Conservation (phyloP, 345 rosid species). For the Psidium friedrichsthalianum region DNA sequence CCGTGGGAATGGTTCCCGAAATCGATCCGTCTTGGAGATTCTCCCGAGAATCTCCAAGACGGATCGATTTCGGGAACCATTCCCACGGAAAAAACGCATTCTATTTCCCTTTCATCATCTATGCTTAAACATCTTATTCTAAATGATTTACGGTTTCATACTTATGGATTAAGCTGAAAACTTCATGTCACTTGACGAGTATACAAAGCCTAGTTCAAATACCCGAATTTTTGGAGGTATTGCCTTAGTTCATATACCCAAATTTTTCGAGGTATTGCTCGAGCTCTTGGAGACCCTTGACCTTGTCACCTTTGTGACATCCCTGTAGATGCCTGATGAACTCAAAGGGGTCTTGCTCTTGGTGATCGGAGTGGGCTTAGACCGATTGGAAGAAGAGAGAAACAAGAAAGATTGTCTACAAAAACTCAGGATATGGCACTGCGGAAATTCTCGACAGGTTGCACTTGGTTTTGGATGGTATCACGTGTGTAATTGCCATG, state of each 20-base stretch:
- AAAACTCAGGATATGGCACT: not conserved
- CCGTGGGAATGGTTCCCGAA: too few relatives aligned
- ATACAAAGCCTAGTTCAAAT: slow-evolving; percentile 1
- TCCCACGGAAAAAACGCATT: too few relatives aligned
- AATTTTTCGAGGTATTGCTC: too few relatives aligned
- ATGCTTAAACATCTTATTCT: too few relatives aligned
- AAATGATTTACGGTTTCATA: too few relatives aligned
- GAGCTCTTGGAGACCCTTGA: slow-evolving; percentile 13
- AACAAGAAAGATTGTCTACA: not conserved
- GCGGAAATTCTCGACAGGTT: not conserved
- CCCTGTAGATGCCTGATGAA: slow-evolving; percentile 20
- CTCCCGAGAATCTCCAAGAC: too few relatives aligned
- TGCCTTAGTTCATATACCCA: too few relatives aligned
- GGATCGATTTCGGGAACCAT: too few relatives aligned
- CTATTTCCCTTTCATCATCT: too few relatives aligned
- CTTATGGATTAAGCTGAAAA: too few relatives aligned
- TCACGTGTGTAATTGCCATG: not conserved
- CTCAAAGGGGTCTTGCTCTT: slow-evolving; percentile 3
- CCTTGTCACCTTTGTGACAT: slow-evolving; percentile 17
- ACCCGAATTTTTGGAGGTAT: slow-evolving; percentile 18
- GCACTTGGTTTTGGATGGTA: not conserved
- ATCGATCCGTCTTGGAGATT: too few relatives aligned
- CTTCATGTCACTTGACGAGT: too few relatives aligned
- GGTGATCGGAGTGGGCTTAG: not conserved
- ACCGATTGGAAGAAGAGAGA: not conserved